Conservation (phyloP, 345 rosid species). For the Aquilaria yunnanensis region DNA sequence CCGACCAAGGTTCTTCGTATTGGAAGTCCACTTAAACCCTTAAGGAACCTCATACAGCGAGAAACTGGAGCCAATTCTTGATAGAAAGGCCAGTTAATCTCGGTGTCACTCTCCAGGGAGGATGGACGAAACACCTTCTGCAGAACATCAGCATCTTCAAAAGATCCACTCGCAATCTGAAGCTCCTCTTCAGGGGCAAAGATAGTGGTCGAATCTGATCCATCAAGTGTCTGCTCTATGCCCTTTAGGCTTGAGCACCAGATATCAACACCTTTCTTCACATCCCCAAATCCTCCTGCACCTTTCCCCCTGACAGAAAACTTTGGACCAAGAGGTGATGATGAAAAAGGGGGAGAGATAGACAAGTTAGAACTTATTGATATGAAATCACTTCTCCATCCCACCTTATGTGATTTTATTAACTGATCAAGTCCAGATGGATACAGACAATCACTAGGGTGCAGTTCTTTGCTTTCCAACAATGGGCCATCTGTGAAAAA, state of each 20-base stretch:
- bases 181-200: conserved; percentile 30
- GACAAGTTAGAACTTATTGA: conserved; percentile 33
- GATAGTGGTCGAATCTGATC: conserved; percentile 19
- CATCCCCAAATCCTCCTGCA: conserved; percentile 30
- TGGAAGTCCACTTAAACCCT: conserved; percentile 73
- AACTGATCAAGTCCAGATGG: conserved; percentile 31
- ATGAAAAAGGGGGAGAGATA: conserved; percentile 48
- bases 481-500: conserved; percentile 75
- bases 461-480: conserved; percentile 35
- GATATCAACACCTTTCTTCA: conserved; percentile 23
- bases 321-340: conserved; percentile 90
- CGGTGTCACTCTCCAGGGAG: conserved; percentile 45
- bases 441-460: conserved; percentile 16
- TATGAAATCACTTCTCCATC: conserved; percentile 36
- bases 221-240: conserved; percentile 32
- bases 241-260: conserved; percentile 25
- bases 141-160: conserved; percentile 44
- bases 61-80: conserved; percentile 41
- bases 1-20: conserved; percentile 89
- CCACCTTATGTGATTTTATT: conserved; percentile 26
- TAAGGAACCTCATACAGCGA: conserved; percentile 38
- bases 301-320: conserved; percentile 46
- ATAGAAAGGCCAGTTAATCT: conserved; percentile 24
- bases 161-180: conserved; percentile 39
- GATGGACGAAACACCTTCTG: conserved; percentile 44